phyloP scores from a whole-genome alignment of 768 basidiomycete species.

The Collybia sordida region DNA sequence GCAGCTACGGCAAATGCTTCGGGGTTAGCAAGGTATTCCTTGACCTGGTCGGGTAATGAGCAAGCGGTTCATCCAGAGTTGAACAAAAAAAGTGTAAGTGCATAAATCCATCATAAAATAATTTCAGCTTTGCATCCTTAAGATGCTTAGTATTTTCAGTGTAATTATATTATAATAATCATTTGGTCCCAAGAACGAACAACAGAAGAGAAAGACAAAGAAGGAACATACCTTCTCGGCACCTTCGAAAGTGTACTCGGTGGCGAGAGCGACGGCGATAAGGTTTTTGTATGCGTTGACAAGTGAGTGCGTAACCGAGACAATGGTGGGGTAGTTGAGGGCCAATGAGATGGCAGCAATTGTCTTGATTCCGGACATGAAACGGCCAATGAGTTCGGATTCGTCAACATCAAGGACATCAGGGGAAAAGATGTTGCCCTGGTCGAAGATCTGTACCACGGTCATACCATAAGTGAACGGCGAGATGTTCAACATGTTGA shows the following conservation, averaged over 20 bases:
- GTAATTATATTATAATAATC: slow-evolving; percentile 44
- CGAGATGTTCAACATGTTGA: slow-evolving; percentile 99
- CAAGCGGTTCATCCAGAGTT: slow-evolving; percentile 13
- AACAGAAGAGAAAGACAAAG: slow-evolving; percentile 11
- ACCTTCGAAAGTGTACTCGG: slow-evolving; percentile 94
- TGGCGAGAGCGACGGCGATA: slow-evolving; percentile 81
- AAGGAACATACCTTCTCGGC: slow-evolving; percentile 75
- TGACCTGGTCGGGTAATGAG: slow-evolving; percentile 54
- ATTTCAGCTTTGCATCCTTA: slow-evolving; percentile 40
- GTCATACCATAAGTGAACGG: slow-evolving; percentile 99
- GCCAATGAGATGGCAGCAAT: slow-evolving; percentile 96
- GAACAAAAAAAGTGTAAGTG: slow-evolving; percentile 2
- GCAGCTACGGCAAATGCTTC: slow-evolving; percentile 93
- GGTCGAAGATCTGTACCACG: slow-evolving; percentile 94
- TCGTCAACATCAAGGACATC: slow-evolving; percentile 92
- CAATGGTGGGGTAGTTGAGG: slow-evolving; percentile 93
- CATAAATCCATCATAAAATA: slow-evolving; percentile 28
- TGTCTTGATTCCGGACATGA: slow-evolving; percentile 91
- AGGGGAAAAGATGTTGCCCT: slow-evolving; percentile 89
- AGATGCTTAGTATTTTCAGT: slow-evolving; percentile 86
- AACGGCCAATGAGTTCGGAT: slow-evolving; percentile 85
- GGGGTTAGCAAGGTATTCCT: slow-evolving; percentile 96
- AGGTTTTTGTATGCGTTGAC: slow-evolving; percentile 99
- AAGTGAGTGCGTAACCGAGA: slow-evolving; percentile 90
- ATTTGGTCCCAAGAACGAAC: slow-evolving; percentile 11